Conservation (phyloP, 106 monocot genomes). For the Phalaenopsis equestris region DNA sequence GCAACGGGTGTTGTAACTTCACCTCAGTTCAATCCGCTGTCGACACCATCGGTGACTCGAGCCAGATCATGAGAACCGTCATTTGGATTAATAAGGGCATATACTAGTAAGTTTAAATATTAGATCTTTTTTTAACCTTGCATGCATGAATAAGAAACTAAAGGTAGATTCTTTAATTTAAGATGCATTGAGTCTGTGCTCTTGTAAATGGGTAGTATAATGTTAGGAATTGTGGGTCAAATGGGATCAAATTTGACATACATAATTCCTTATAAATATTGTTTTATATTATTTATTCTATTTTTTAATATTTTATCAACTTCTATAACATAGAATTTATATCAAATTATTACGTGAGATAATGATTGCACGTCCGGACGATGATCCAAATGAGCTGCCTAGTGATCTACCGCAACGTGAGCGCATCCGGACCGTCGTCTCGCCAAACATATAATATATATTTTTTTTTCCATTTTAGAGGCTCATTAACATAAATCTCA, state of each 20-base stretch:
- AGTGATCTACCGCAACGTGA: too few species aligned
- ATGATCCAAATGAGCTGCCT: too few species aligned
- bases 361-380: too few species aligned
- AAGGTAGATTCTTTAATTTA: background rate
- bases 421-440: too few species aligned
- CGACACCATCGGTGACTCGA: constrained; percentile 27
- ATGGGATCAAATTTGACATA: background rate
- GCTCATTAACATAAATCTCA: too few species aligned
- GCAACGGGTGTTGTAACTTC: constrained; percentile 80
- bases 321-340: too few species aligned
- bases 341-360: too few species aligned
- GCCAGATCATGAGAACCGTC: constrained; percentile 43
- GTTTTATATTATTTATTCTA: background rate
- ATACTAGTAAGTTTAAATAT: constrained; percentile 54
- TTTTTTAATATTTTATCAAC: too few species aligned
- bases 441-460: too few species aligned
- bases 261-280: background rate
- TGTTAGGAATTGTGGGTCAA: background rate
- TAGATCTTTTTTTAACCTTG: background rate
- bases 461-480: too few species aligned
- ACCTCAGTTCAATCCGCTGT: constrained; percentile 73
- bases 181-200: too few species aligned
- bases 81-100: constrained; percentile 92
- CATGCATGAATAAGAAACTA: background rate
- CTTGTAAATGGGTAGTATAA: too few species aligned